phyloP scores from a whole-genome alignment of 345 rosid species.

The Hibiscus mutabilis region DNA sequence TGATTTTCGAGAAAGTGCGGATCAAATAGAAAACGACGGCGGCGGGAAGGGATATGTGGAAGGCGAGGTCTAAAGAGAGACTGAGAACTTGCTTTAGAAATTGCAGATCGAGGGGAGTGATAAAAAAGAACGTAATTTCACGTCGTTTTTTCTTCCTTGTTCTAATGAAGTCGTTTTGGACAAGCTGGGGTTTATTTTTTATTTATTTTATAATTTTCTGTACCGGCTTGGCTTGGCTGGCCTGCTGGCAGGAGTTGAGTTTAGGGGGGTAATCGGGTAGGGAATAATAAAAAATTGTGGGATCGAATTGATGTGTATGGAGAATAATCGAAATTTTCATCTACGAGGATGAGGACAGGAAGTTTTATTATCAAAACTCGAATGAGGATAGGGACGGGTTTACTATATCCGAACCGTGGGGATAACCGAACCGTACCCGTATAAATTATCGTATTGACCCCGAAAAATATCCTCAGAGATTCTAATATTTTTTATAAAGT shows the following conservation, averaged over 20 bases:
- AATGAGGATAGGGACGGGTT: too few species aligned
- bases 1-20: not conserved
- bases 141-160: not conserved
- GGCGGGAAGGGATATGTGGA: not conserved
- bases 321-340: too few species aligned
- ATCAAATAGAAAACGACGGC: constrained; percentile 1
- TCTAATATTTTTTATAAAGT: too few species aligned
- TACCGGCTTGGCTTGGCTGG: not conserved
- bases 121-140: not conserved
- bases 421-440: too few species aligned
- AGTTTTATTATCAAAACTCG: too few species aligned
- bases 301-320: too few species aligned
- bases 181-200: not conserved
- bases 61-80: not conserved
- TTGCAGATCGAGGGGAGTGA: constrained; percentile 8
- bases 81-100: not conserved
- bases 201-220: not conserved
- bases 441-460: too few species aligned
- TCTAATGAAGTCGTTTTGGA: constrained; percentile 2
- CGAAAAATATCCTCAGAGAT: too few species aligned
- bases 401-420: too few species aligned
- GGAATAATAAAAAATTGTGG: too few species aligned
- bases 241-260: not conserved
- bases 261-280: too few species aligned
- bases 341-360: too few species aligned